Evolutionary conservation across 202 grass and related monocot species (phyloP).

Genomic region (Carex sylvatica): DNA sequence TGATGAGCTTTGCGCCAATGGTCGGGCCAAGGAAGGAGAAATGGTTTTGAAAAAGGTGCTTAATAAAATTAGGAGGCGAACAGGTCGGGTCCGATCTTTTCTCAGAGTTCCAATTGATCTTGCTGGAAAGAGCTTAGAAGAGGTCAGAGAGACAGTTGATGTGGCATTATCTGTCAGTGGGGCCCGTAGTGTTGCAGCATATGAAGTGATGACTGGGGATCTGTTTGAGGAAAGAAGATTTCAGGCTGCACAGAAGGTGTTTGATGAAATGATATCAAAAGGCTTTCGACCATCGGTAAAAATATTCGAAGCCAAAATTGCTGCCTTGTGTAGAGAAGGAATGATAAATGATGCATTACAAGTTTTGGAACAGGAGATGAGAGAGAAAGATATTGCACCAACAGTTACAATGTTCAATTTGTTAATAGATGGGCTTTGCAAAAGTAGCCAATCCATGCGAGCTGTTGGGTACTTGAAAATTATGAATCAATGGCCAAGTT

Average conservation of each 20-base stretch:
- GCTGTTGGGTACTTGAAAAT: constrained; percentile 58
- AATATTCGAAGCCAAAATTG: constrained; percentile 55
- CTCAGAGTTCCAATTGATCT: constrained; percentile 58
- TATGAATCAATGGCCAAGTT: constrained; percentile 61
- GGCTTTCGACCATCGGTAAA: constrained; percentile 50
- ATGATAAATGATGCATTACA: constrained; percentile 42
- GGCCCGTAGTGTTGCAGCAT: constrained; percentile 47
- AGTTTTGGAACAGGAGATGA: constrained; percentile 60
- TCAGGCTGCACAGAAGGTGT: constrained; percentile 51
- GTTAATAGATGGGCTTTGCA: constrained; percentile 66
- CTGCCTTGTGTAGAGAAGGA: constrained; percentile 51
- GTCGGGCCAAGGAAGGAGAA: constrained; percentile 47
- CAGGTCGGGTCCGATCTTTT: constrained; percentile 40
- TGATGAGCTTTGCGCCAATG: constrained; percentile 46
- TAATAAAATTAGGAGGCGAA: constrained; percentile 54
- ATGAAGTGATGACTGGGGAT: constrained; percentile 45
- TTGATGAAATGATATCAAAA: constrained; percentile 60
- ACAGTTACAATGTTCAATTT: constrained; percentile 61
- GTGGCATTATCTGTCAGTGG: constrained; percentile 43
- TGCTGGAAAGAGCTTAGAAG: constrained; percentile 43
- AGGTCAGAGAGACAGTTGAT: constrained; percentile 57
- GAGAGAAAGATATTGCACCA: constrained; percentile 50
- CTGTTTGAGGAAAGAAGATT: constrained; percentile 50
- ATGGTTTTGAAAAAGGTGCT: constrained; percentile 69
- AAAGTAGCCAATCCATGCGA: constrained; percentile 44